These are phyloP conservation scores for Salix suchowensis DNA, from an alignment of 345 rosid genomes.

Conservation along the genomic window DNA sequence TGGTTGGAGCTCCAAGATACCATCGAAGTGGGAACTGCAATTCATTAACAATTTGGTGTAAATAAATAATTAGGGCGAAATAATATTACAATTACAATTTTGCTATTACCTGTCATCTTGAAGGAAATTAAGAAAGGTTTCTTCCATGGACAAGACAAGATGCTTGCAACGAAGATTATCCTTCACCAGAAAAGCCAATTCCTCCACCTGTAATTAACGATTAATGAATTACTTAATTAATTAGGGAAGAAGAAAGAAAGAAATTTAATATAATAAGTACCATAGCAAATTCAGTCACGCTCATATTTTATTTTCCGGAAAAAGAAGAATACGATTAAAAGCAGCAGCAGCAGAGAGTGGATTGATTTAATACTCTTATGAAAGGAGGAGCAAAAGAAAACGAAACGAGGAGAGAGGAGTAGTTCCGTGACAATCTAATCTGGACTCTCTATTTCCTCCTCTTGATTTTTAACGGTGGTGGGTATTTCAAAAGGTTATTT, in stretches of 20 bases:
- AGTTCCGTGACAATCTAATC: no score
- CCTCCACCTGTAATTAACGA: constrained; percentile 43
- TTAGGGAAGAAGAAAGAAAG: background rate
- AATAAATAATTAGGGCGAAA: no score
- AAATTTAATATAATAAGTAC: background rate
- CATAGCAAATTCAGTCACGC: constrained; percentile 10
- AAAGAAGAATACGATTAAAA: no score
- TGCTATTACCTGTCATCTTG: background rate
- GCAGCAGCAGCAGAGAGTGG: no score
- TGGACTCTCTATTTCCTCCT: no score
- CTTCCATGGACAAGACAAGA: constrained; percentile 65
- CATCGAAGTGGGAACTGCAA: constrained; percentile 38
- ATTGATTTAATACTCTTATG: no score
- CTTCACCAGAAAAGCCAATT: constrained; percentile 58
- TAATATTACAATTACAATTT: no score
- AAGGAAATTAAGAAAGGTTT: constrained; percentile 47
- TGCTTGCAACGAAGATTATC: constrained; percentile 62
- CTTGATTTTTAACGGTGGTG: no score
- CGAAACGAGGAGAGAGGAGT: no score
- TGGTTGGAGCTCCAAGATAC: constrained; percentile 57
- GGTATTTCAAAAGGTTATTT: no score
- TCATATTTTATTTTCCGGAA: background rate
- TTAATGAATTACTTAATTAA: background rate
- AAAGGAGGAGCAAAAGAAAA: no score
- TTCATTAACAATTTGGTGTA: background rate